Percentiles rank a stretch among this genome's conserved stretches.
Conservation (phyloP, 2,329 filamentous ascomycete species). For the Neophaeococcomyces aloes region DNA sequence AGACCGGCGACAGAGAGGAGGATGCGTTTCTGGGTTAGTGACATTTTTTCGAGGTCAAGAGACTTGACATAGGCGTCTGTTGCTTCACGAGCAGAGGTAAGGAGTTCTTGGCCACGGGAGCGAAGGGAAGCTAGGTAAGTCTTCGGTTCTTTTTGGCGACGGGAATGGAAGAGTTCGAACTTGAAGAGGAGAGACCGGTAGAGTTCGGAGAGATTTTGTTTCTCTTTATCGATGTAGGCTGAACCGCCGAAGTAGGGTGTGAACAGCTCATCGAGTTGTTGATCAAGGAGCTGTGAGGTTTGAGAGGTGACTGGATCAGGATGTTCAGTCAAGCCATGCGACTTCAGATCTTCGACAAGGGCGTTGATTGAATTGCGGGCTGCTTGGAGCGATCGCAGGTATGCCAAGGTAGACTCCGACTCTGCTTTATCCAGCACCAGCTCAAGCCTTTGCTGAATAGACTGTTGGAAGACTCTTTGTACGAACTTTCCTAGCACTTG, state of each 20-base stretch:
- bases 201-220: constrained; percentile 61
- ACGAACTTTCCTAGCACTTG: constrained; percentile 87
- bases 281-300: constrained; percentile 60
- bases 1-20: constrained; percentile 82
- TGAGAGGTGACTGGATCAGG: constrained; percentile 83
- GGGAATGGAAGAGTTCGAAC: constrained; percentile 80
- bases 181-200: constrained; percentile 92
- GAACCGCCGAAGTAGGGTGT: constrained; percentile 56
- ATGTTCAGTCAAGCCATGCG: constrained; percentile 88
- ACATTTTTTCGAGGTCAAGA: constrained; percentile 79
- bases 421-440: constrained; percentile 93
- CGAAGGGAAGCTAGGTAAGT: constrained; percentile 89
- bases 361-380: constrained; percentile 79
- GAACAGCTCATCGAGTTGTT: constrained; percentile 57
- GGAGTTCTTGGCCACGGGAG: constrained; percentile 77
- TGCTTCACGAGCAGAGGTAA: constrained; percentile 71
- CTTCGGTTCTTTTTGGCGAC: constrained; percentile 73
- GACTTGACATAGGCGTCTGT: constrained; percentile 65
- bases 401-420: constrained; percentile 81
- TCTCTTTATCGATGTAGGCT: constrained; percentile 56
- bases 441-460: constrained; percentile 88
- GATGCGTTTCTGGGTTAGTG: constrained; percentile 77
- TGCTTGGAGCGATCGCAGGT: constrained; percentile 79
- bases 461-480: constrained; percentile 94
- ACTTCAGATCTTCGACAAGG: constrained; percentile 84